Evolutionary conservation across 2,329 filamentous ascomycete genomes (phyloP).

Genomic region (Endoconidiophora polonica): DNA sequence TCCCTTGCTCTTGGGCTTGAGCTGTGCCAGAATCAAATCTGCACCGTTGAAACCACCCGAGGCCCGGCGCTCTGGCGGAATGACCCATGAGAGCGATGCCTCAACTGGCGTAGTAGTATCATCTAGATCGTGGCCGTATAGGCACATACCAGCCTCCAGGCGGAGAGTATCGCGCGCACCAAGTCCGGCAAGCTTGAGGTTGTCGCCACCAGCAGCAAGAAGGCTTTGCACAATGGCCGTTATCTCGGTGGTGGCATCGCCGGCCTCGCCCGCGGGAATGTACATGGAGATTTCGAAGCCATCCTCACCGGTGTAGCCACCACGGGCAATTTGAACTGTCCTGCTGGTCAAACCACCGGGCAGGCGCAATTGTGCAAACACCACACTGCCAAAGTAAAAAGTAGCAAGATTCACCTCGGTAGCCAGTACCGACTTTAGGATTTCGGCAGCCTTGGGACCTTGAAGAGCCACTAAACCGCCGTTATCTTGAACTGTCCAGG

Average conservation of each 20-base stretch:
- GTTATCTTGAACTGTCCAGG: conserved; percentile 54
- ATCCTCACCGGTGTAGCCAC: conserved; percentile 94
- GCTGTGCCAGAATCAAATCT: conserved; percentile 58
- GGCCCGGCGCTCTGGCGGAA: conserved; percentile 57
- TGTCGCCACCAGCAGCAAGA: conserved; percentile 44
- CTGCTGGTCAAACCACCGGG: conserved; percentile 29
- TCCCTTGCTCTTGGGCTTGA: conserved; percentile 57
- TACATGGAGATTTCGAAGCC: conserved; percentile 89
- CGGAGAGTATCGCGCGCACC: conserved; percentile 83
- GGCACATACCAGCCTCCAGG: conserved; percentile 93
- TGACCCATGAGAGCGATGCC: conserved; percentile 54
- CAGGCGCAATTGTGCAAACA: conserved; percentile 47
- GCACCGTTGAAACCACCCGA: conserved; percentile 70
- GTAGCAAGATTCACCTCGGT: conserved; percentile 40
- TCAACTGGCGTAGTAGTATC: conserved; percentile 50
- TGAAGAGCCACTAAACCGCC: conserved; percentile 79
- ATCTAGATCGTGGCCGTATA: conserved; percentile 97
- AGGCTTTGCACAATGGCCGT: conserved; percentile 42
- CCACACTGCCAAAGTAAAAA: conserved; percentile 69
- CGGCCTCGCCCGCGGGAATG: conserved; percentile 29
- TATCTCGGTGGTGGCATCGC: conserved; percentile 41
- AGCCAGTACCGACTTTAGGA: conserved; percentile 48
- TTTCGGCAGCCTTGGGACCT: conserved; percentile 57
- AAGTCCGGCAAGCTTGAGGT: conserved; percentile 66
- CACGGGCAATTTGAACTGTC: conserved; percentile 55